Conservation (phyloP, 1,139 yeast genomes). For the Torulaspora globosa region DNA sequence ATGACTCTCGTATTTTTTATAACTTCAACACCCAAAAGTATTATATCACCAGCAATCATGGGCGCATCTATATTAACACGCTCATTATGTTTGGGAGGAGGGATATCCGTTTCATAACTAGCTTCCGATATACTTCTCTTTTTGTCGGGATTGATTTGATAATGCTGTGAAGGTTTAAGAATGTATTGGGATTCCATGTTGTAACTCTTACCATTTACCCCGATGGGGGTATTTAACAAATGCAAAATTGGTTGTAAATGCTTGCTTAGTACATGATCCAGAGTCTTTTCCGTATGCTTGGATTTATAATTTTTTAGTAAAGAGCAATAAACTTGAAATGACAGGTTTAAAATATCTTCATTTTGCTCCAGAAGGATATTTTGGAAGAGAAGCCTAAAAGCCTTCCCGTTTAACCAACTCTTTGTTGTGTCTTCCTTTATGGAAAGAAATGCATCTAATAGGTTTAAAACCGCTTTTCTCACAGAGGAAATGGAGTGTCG, state of each 20-base stretch:
- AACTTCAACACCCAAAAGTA: conserved; percentile 72
- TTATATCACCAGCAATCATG: conserved; percentile 84
- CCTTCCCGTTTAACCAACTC: conserved; percentile 72
- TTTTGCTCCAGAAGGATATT: conserved; percentile 88
- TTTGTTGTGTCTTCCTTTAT: conserved; percentile 63
- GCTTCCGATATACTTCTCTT: conserved; percentile 34
- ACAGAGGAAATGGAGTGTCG: conserved; percentile 93
- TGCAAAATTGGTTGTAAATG: conserved; percentile 63
- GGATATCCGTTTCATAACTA: conserved; percentile 36
- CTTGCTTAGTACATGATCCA: conserved; percentile 48
- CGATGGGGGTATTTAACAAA: conserved; percentile 87
- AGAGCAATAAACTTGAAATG: conserved; percentile 58
- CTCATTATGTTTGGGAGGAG: conserved; percentile 53
- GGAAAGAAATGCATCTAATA: conserved; percentile 71
- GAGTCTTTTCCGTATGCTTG: conserved; percentile 38
- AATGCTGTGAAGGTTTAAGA: conserved; percentile 62
- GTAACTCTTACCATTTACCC: conserved; percentile 84
- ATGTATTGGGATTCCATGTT: conserved; percentile 72
- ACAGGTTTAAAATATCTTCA: conserved; percentile 59
- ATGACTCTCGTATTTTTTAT: conserved; percentile 72
- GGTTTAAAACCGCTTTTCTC: conserved; percentile 79
- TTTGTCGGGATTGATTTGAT: conserved; percentile 33
- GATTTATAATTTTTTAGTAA: conserved; percentile 49
- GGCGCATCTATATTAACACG: conserved; percentile 90
- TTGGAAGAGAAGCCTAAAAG: conserved; percentile 76